Evolutionary conservation across 2,329 filamentous ascomycete species (phyloP).

Genomic region (Paramyrothecium roridum): DNA sequence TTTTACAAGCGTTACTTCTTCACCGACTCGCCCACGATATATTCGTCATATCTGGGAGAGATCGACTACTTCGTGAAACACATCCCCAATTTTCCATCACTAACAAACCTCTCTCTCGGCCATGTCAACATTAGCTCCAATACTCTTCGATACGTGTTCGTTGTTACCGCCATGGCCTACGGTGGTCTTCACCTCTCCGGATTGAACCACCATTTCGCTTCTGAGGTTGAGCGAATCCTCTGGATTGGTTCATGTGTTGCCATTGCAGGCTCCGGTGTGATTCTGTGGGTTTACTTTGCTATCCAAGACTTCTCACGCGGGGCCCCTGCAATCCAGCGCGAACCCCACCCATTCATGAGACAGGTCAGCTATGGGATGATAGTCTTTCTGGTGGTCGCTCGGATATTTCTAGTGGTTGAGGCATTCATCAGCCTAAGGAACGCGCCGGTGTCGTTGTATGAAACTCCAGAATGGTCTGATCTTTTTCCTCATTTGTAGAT

Average conservation of each 20-base stretch:
- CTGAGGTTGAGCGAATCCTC: background rate
- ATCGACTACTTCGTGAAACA: background rate
- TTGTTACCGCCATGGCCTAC: background rate
- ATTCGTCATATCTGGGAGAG: background rate
- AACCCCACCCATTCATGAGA: background rate
- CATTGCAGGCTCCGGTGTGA: background rate
- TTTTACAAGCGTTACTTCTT: background rate
- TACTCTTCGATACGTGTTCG: background rate
- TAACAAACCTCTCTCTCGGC: background rate
- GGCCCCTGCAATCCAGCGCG: background rate
- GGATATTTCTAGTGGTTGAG: background rate
- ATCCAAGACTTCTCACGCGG: background rate
- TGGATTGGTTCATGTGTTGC: background rate
- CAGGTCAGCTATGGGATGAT: background rate
- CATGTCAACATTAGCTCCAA: background rate
- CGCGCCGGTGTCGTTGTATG: background rate
- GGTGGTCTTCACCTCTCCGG: slow-evolving; percentile 1
- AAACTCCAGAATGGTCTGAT: background rate
- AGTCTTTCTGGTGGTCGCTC: background rate
- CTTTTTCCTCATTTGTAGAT: background rate
- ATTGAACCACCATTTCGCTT: background rate
- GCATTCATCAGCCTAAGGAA: background rate
- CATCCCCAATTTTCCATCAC: background rate
- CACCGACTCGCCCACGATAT: background rate
- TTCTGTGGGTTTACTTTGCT: slow-evolving; percentile 1